Base-by-base conservation (phyloP, 306 rosid species). In the Notholithocarpus densiflorus region DNA sequence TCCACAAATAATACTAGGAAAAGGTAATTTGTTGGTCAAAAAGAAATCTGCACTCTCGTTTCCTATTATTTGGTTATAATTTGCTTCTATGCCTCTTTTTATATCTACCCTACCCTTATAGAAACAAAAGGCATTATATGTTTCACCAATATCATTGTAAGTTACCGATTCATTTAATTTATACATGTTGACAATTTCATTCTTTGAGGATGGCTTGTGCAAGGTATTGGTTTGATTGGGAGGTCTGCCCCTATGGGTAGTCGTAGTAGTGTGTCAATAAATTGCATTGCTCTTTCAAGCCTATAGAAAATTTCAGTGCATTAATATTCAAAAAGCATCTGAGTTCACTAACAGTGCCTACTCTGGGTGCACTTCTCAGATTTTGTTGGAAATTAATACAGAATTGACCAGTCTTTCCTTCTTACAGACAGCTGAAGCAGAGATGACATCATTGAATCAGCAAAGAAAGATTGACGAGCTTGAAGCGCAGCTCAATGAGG, bases 401-500 rank as follows among this genome's bases (percentile, higher is more conserved):
- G 66, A 62, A 55, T 75, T 66, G 68, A 73, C 34, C 24, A 10
- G 14, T 14, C 3, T 55, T 72, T 84, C 68, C 72, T 74, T 76
- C 40, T 61, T 75, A 57, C 88, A 93, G 94, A 80, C 85, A 68
- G 74, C 73, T 66, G 97, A 93, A 80, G 82, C 88, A 12, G 88
- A 89, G 76, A 79, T 40, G 27, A 37, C 84, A 37, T 91, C 92
- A 27, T 81, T 79, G 72, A 81, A 75, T 59, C 84, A 89, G 61
- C 84, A 82, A 77, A 87, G 75, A 75, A 87, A 80, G 79, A 84
- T 89, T 45, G 89, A 86, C 21, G 97, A 87, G 86, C 92, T 93
- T 79, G 94, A 93, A 82, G 88, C 93, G 0, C 92, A 88, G 77
- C 85, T 93, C 60, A 82, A 87, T 24, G 93, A 89, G 81, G 97